phyloP scores from a whole-genome alignment of 805 yeast genomes.

The Kazachstania taianensis region DNA sequence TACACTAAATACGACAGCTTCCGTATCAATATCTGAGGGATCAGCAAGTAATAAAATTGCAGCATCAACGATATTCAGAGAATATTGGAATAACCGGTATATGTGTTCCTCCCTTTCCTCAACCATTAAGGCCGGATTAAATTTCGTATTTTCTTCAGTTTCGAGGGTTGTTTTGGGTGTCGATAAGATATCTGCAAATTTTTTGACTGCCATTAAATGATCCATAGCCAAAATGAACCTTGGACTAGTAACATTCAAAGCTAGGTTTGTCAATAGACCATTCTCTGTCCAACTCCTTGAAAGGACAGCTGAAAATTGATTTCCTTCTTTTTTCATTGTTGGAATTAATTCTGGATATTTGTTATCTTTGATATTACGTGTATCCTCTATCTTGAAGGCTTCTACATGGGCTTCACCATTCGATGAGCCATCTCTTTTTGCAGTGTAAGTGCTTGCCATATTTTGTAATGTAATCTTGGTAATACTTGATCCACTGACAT shows the following conservation, averaged over 20 bases:
- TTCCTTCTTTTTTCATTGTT: conserved; percentile 43
- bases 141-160: conserved; percentile 1
- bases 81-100: conserved; percentile 33
- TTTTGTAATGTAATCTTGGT: conserved; percentile 54
- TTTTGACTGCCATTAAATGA: conserved; percentile 65
- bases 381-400: conserved; percentile 71
- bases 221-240: conserved; percentile 75
- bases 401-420: conserved; percentile 53
- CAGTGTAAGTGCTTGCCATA: conserved; percentile 39
- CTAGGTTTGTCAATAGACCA: conserved; percentile 37
- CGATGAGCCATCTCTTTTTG: conserved; percentile 46
- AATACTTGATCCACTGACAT: conserved; percentile 35
- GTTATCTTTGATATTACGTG: conserved; percentile 50
- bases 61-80: conserved; percentile 64
- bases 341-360: conserved; percentile 79
- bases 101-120: conserved; percentile 7
- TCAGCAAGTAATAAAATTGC: conserved; percentile 75
- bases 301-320: conserved; percentile 60
- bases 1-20: conserved; percentile 83
- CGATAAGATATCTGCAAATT: conserved; percentile 9
- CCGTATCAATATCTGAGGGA: conserved; percentile 56
- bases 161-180: conserved; percentile 7
- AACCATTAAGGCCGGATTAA: conserved; percentile 1
- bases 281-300: conserved; percentile 33
- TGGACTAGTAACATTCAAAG: conserved; percentile 71